These are phyloP conservation scores for Lentinula novae-zelandiae DNA, from an alignment of 1,284 basidiomycete genomes.

Conservation along the genomic window DNA sequence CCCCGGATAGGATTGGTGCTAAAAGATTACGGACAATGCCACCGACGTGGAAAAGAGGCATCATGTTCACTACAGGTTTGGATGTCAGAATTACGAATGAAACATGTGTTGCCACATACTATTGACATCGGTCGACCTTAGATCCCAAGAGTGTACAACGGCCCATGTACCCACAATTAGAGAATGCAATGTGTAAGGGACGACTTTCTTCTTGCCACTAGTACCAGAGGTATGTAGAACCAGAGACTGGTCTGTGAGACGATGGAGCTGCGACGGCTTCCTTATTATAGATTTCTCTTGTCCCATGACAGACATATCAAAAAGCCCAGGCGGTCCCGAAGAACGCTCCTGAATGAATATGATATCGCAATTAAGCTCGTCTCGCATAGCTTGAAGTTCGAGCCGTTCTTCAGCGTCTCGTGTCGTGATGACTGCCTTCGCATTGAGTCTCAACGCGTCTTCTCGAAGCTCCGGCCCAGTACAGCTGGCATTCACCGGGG, in stretches of 20 bases:
- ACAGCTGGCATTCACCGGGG: constrained; percentile 41
- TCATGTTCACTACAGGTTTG: constrained; percentile 46
- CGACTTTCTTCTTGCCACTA: constrained; percentile 59
- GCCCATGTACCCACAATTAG: constrained; percentile 58
- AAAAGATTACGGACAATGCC: constrained; percentile 63
- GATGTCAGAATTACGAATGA: not conserved
- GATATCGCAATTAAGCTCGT: constrained; percentile 32
- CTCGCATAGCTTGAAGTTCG: constrained; percentile 27
- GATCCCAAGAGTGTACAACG: constrained; percentile 53
- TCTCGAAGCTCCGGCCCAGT: constrained; percentile 38
- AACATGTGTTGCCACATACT: constrained; percentile 26
- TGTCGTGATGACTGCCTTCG: constrained; percentile 36
- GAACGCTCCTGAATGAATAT: constrained; percentile 30
- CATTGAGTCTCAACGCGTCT: constrained; percentile 33
- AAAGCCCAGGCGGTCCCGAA: constrained; percentile 35
- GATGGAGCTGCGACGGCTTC: constrained; percentile 29
- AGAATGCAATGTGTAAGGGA: constrained; percentile 57
- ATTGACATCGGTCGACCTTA: constrained; percentile 41
- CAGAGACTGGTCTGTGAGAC: constrained; percentile 46
- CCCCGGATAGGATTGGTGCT: constrained; percentile 54
- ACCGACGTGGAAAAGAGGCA: constrained; percentile 70
- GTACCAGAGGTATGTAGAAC: constrained; percentile 64
- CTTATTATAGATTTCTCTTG: constrained; percentile 15
- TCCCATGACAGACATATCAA: constrained; percentile 33
- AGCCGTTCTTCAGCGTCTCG: constrained; percentile 34